Conservation (phyloP, 2,329 filamentous ascomycete species). For the Microsporum canis region DNA sequence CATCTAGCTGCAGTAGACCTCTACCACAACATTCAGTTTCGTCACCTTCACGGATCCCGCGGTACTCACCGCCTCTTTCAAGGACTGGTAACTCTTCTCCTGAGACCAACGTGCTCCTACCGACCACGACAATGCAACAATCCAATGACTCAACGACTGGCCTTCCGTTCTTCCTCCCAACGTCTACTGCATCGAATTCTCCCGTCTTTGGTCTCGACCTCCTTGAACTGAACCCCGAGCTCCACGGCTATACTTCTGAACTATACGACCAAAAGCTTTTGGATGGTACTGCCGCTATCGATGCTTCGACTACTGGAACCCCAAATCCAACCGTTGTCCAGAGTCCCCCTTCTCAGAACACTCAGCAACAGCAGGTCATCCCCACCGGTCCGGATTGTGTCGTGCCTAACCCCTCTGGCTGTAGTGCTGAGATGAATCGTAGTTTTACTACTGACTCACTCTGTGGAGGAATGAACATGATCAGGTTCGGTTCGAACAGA, state of each 20-base stretch:
- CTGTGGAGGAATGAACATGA: conserved; percentile 34
- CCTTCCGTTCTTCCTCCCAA: not conserved
- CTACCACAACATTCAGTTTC: conserved; percentile 5
- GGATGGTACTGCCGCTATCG: conserved; percentile 13
- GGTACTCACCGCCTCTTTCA: not conserved
- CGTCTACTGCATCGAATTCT: not conserved
- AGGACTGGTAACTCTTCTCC: not conserved
- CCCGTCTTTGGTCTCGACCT: not conserved
- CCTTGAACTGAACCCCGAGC: not conserved
- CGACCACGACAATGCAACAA: conserved; percentile 3
- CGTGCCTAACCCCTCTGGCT: not conserved
- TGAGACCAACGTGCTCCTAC: not conserved
- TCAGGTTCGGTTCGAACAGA: conserved; percentile 34
- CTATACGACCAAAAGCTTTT: conserved; percentile 15
- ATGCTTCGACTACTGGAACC: conserved; percentile 3
- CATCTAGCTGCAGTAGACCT: not conserved
- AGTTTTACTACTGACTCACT: conserved; percentile 37
- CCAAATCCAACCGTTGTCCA: conserved; percentile 2
- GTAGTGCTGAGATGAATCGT: conserved; percentile 34
- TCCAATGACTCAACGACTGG: not conserved
- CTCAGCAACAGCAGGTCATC: not conserved
- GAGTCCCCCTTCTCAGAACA: not conserved
- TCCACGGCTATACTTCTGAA: conserved; percentile 1
- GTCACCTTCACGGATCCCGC: conserved; percentile 6
- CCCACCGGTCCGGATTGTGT: conserved; percentile 8